Evolutionary conservation across 169 alveolate genomes (phyloP).

Genomic region (Condylostoma magnum): DNA sequence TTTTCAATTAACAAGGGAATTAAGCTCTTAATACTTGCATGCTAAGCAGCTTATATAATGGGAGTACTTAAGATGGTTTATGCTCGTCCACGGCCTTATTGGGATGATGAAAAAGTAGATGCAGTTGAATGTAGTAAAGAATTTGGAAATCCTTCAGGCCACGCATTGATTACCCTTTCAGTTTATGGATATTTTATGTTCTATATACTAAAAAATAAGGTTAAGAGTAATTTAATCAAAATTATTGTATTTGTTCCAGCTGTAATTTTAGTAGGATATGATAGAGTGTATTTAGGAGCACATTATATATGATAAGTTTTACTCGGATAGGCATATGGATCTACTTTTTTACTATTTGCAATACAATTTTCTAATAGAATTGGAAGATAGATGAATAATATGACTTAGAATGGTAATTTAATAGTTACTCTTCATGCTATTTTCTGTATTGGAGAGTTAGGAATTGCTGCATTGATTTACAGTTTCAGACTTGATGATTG

Average conservation of each 20-base stretch:
- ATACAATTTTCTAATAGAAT: no score
- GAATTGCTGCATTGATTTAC: no score
- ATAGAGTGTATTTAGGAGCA: constrained; percentile 13
- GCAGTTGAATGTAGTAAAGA: constrained; percentile 3
- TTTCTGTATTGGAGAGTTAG: no score
- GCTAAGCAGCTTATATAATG: no score
- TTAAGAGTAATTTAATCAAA: not conserved
- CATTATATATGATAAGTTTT: constrained; percentile 4
- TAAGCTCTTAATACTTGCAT: no score
- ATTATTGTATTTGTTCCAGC: not conserved
- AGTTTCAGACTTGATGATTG: no score
- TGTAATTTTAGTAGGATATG: no score
- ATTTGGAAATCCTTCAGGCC: constrained; percentile 27
- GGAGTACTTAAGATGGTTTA: constrained; percentile 11
- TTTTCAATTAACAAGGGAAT: no score
- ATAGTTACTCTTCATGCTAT: no score
- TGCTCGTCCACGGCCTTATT: constrained; percentile 26
- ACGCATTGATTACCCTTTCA: constrained; percentile 7
- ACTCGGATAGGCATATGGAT: constrained; percentile 14
- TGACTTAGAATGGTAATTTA: no score
- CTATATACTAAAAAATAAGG: not conserved
- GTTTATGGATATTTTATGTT: constrained; percentile 1
- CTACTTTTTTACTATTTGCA: no score
- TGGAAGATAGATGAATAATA: no score
- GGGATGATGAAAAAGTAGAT: not conserved